Evolutionary conservation across 345 rosid species (phyloP).

Genomic region (Luvunga scandens): DNA sequence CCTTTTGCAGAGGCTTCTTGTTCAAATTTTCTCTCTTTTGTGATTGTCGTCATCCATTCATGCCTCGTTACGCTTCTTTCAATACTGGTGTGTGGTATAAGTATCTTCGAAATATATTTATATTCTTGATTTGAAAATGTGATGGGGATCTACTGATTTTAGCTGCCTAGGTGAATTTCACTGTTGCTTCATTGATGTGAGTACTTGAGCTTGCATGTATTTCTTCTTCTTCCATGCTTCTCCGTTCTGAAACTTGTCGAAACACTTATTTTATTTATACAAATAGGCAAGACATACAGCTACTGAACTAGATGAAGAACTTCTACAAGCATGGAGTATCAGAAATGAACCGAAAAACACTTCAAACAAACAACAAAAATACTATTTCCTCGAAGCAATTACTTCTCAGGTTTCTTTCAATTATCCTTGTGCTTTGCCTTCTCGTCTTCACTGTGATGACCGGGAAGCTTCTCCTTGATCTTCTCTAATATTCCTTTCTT

Average conservation of each 20-base stretch:
- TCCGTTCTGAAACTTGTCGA: not conserved
- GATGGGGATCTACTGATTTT: not conserved
- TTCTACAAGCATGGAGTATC: not conserved
- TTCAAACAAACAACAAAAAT: not conserved
- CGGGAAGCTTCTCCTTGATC: constrained; percentile 37
- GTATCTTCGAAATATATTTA: not conserved
- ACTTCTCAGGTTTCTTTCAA: not conserved
- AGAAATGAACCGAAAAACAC: not conserved
- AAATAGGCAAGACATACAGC: not conserved
- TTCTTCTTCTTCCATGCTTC: not conserved
- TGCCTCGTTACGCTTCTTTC: not conserved
- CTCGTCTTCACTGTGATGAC: constrained; percentile 22
- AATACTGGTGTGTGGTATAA: not conserved
- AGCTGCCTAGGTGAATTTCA: not conserved
- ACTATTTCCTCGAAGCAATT: not conserved
- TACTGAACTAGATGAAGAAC: not conserved
- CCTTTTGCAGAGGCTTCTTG: not conserved
- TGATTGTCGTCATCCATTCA: not conserved
- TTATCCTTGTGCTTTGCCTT: constrained; percentile 13
- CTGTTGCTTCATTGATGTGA: not conserved
- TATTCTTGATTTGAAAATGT: not conserved
- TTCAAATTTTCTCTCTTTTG: not conserved
- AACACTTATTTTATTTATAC: not conserved
- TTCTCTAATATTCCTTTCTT: constrained; percentile 20
- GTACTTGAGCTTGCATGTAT: not conserved